Evolutionary conservation across 495 filamentous ascomycete species (phyloP), one percentile per base, ranked within the genome.

Genomic region (Arthonia radiata): DNA sequence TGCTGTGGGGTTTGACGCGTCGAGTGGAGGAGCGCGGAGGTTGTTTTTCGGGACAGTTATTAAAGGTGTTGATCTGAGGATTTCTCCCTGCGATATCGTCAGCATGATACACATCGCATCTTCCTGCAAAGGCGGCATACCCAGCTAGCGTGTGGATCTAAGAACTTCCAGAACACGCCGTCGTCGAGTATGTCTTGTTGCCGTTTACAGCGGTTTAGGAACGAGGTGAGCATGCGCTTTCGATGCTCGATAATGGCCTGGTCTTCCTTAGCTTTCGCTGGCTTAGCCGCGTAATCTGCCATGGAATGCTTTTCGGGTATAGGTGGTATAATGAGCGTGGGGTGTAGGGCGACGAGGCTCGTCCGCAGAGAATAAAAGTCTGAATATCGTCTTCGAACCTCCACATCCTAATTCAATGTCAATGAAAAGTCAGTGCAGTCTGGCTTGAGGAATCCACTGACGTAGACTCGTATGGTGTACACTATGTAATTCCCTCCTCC

Each of bases 131-230:
- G 7, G 19, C 19, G 16, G 49, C 59, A 19, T 61, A 93, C 82
- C 86, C 86, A 97, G 70, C 86, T 97, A 12, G 82, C 78, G 46
- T 97, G 93, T 3, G 86, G 83, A 40, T 97, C 86, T 7, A 97
- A 56, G 41, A 97, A 97, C 34, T 78, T 74, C 78, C 83, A 91
- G 67, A 81, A 90, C 9, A 94, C 80, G 4, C 81, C 83, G 43
- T 94, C 89, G 31, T 89, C 76, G 16, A 76, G 63, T 19, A 97
- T 70, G 32, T 91, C 78, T 39, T 81, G 74, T 86, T 94, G 93
- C 33, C 62, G 59, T 24, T 79, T 62, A 47, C 86, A 97, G 17
- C 86, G 62, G 40, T 97, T 94, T 17, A 97, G 44, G 38, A 97
- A 97, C 3, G 93, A 82, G 17, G 71, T 70, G 21, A 97, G 47